Conservation (phyloP, 306 rosid genomes). For the Luffa aegyptiaca region DNA sequence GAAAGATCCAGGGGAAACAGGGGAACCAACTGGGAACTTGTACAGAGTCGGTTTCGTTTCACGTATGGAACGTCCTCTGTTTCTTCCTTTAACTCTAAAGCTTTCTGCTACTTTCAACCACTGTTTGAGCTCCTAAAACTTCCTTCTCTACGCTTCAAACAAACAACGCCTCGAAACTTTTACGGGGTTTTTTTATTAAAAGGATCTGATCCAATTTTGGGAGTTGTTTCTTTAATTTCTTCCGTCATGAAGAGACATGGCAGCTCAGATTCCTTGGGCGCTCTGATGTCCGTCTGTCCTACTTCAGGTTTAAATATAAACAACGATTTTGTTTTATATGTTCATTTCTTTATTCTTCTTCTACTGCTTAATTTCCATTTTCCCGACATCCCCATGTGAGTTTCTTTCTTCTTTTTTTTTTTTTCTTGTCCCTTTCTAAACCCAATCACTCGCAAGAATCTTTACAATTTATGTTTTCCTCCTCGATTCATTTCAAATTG, state of each 20-base stretch:
- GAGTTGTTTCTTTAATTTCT: background rate
- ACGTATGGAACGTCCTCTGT: background rate
- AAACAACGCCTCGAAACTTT: background rate
- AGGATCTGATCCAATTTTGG: background rate
- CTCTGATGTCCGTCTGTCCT: conserved; percentile 36
- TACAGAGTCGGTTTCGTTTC: background rate
- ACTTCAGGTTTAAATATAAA: conserved; percentile 34
- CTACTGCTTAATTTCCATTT: background rate
- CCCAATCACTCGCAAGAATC: background rate
- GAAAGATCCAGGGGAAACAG: conserved; percentile 11
- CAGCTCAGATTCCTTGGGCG: conserved; percentile 32
- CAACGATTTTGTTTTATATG: background rate
- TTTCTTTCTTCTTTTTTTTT: background rate
- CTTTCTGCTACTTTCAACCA: background rate
- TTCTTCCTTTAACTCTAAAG: background rate
- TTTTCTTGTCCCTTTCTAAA: background rate
- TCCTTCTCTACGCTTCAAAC: background rate
- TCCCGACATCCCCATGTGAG: conserved; percentile 4
- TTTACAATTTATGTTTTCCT: background rate
- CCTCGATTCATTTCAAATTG: background rate
- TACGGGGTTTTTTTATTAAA: background rate
- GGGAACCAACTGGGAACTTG: background rate
- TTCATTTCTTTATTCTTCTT: background rate
- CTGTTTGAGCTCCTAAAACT: background rate
- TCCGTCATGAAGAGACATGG: conserved; percentile 40